phyloP scores from a whole-genome alignment of 345 rosid species.

The Erysimum cheiranthoides region DNA sequence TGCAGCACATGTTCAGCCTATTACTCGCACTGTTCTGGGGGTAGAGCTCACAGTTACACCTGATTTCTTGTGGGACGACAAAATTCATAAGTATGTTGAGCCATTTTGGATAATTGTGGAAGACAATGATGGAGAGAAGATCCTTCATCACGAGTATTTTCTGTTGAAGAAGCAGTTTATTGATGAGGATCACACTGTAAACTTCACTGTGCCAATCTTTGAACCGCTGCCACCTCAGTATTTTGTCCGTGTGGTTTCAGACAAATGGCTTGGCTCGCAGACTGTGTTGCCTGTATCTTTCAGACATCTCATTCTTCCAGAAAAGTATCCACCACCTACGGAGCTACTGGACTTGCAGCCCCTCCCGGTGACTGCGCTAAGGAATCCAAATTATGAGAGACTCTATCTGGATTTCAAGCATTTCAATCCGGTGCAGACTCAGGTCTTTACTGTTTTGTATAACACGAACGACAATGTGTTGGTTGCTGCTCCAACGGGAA shows the following conservation, averaged over 20 bases:
- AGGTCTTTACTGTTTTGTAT: constrained; percentile 87
- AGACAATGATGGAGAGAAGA: constrained; percentile 92
- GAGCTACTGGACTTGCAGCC: constrained; percentile 95
- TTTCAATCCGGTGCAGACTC: constrained; percentile 98
- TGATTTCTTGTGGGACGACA: constrained; percentile 96
- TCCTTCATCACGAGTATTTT: constrained; percentile 95
- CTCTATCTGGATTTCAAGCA: constrained; percentile 85
- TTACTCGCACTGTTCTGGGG: constrained; percentile 80
- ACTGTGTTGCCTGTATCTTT: constrained; percentile 91
- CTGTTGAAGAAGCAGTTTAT: constrained; percentile 88
- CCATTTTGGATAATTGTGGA: constrained; percentile 96
- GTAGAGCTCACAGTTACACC: constrained; percentile 94
- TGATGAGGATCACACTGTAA: constrained; percentile 83
- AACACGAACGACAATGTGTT: constrained; percentile 89
- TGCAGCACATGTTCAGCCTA: constrained; percentile 90
- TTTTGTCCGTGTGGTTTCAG: constrained; percentile 89
- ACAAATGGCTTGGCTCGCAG: constrained; percentile 92
- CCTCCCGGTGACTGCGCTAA: constrained; percentile 87
- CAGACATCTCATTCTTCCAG: constrained; percentile 95
- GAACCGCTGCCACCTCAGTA: constrained; percentile 97
- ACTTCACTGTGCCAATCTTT: constrained; percentile 89
- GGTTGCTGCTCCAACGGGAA: constrained; percentile 97
- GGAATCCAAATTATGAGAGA: constrained; percentile 88
- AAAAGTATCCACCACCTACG: constrained; percentile 98
- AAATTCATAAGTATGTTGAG: constrained; percentile 90